These are phyloP conservation scores for Pulicaria dysenterica DNA, from an alignment of 129 eudicot genomes.

Conservation along the genomic window DNA sequence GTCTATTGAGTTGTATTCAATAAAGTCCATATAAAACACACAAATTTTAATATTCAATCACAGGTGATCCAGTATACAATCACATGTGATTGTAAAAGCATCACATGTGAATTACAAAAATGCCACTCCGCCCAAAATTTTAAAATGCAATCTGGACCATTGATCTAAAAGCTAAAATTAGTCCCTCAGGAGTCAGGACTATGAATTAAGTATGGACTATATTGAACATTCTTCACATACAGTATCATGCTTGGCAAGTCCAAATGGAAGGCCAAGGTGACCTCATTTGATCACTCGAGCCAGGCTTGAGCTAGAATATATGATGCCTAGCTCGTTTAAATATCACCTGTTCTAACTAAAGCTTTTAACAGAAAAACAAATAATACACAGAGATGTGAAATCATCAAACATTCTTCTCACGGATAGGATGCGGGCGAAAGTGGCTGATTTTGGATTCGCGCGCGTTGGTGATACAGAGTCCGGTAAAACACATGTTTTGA, in stretches of 20 bases:
- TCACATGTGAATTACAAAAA: too few species aligned
- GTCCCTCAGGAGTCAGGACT: too few species aligned
- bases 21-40: too few species aligned
- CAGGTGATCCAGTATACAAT: too few species aligned
- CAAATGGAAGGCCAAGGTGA: neutral
- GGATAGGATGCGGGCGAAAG: constrained; percentile 78
- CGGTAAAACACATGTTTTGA: constrained; percentile 65
- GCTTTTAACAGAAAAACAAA: constrained; percentile 73
- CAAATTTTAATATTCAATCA: too few species aligned
- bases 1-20: too few species aligned
- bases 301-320: constrained; percentile 7
- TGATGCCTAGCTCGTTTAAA: neutral
- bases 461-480: constrained; percentile 60
- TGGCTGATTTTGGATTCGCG: constrained; percentile 95
- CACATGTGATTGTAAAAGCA: too few species aligned
- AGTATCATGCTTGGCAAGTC: neutral
- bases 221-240: too few species aligned
- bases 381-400: constrained; percentile 92
- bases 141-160: too few species aligned
- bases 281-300: neutral
- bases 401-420: constrained; percentile 91
- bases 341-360: neutral
- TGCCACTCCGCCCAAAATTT: too few species aligned
- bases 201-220: too few species aligned
- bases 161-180: too few species aligned